Percentiles rank a stretch among this genome's conserved stretches.
Evolutionary conservation across 768 basidiomycete genomes (phyloP).

Genomic region (Lyophyllum atratum): DNA sequence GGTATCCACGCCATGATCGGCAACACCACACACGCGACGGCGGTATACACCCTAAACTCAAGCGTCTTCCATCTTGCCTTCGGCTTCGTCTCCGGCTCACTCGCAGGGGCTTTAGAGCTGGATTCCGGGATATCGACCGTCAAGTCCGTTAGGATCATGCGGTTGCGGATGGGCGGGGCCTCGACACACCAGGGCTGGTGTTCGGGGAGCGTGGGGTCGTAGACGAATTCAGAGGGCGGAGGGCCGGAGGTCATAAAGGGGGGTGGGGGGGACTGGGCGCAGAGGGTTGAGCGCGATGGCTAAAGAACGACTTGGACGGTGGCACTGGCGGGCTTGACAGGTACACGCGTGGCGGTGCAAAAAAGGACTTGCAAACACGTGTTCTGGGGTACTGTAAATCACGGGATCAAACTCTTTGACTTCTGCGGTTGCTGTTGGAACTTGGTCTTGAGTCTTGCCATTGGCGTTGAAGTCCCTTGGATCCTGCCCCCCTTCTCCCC

Average conservation of each 20-base stretch:
- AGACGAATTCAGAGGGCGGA: neutral
- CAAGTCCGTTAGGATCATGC: slow-evolving; percentile 38
- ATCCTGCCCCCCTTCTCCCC: too few species aligned
- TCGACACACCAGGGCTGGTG: slow-evolving; percentile 8
- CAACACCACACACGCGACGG: slow-evolving; percentile 59
- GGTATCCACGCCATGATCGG: slow-evolving; percentile 81
- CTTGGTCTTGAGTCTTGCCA: too few species aligned
- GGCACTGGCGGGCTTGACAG: too few species aligned
- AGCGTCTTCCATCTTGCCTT: slow-evolving; percentile 65
- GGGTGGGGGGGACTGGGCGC: too few species aligned
- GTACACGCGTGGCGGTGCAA: too few species aligned
- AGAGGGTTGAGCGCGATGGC: too few species aligned
- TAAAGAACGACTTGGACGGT: too few species aligned
- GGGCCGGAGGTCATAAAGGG: neutral
- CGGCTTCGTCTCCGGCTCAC: slow-evolving; percentile 34
- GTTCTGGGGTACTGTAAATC: too few species aligned
- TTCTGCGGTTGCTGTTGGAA: too few species aligned
- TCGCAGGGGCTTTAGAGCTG: slow-evolving; percentile 24
- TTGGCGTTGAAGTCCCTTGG: too few species aligned
- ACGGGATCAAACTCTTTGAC: too few species aligned
- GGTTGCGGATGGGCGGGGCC: slow-evolving; percentile 6
- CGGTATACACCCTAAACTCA: slow-evolving; percentile 81
- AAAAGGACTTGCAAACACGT: too few species aligned
- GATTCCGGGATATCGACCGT: slow-evolving; percentile 59
- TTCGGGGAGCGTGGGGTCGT: slow-evolving; percentile 7